Evolutionary conservation across 164 flowering plant genomes (phyloP), one percentile per base, ranked within the genome.

Genomic region (Umbellularia californica): DNA sequence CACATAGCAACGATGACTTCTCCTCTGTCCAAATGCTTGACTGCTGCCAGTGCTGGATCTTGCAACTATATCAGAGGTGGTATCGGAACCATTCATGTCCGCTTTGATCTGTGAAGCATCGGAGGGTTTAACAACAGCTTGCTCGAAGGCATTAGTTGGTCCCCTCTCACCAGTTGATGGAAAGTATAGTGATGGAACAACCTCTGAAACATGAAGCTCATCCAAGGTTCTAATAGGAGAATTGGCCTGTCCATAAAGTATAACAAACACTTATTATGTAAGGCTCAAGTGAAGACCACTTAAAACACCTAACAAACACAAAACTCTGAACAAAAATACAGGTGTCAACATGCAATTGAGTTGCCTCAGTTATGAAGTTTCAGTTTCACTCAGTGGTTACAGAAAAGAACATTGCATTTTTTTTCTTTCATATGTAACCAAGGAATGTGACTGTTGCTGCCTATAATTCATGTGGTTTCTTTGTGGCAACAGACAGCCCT

Each of bases 221-320:
- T 94, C 97, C 72, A 96, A 78, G 20, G 91, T 92, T 88, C 92
- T 88, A 35, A 94, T 80, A 28, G 99, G 97, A 71, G 98, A 96
- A 11, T 88, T 92, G 27, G 99, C 99, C 98, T 95, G 89, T 58
- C 63, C 62, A 67, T 24, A 23, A 58, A n/a, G 11, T 19, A 19
- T 19, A 60, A 60, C 10, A 60, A 60, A 17, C 6, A 65, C 10
- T n/a, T 23, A 5, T 65, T 25, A 41, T 41, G 47, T 41, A 41
- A 41, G 27, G 68, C 15, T 2, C 2, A 2, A 65, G 11, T 65
- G 30, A 28, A 25, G 68, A 65, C 30, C 4, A 28, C 28, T 65
- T 11, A 28, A 28, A 65, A 65, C 14, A 65, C 15, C 35, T 25
- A 65, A 25, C 68, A 65, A 13, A 23, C 4, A 20, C 11, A 41